Conservation (phyloP, 768 basidiomycete genomes). For the Clathrus columnatus region DNA sequence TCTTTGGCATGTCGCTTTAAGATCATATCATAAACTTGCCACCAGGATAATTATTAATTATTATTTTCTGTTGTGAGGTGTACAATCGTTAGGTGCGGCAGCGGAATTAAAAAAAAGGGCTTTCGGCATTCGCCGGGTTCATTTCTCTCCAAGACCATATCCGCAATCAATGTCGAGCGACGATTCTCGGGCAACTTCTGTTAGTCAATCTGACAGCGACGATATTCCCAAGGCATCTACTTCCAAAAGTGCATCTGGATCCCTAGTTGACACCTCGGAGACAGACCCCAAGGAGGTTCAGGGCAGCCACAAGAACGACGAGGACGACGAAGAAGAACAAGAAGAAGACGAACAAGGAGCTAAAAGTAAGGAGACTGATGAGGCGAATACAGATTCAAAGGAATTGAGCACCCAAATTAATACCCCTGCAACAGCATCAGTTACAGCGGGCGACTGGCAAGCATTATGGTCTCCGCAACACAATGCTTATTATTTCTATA, state of each 20-base stretch:
- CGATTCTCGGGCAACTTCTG: neutral
- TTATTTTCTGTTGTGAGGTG: too few relatives aligned
- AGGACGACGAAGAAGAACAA: constrained; percentile 6
- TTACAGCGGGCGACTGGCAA: constrained; percentile 62
- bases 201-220: neutral
- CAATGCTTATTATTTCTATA: constrained; percentile 83
- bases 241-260: constrained; percentile 5
- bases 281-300: neutral
- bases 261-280: neutral
- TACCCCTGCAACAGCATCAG: constrained; percentile 17
- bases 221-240: neutral
- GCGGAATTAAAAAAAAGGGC: too few relatives aligned
- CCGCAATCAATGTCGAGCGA: neutral
- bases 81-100: too few relatives aligned
- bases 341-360: neutral
- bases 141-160: neutral
- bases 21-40: too few relatives aligned
- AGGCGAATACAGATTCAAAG: too few relatives aligned
- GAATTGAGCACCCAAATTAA: constrained; percentile 6
- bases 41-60: too few relatives aligned
- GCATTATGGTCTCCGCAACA: constrained; percentile 71
- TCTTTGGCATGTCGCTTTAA: too few relatives aligned
- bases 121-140: too few relatives aligned
- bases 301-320: neutral
- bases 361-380: neutral